phyloP scores from a whole-genome alignment of 345 rosid genomes.

The Arabis hirsuta region DNA sequence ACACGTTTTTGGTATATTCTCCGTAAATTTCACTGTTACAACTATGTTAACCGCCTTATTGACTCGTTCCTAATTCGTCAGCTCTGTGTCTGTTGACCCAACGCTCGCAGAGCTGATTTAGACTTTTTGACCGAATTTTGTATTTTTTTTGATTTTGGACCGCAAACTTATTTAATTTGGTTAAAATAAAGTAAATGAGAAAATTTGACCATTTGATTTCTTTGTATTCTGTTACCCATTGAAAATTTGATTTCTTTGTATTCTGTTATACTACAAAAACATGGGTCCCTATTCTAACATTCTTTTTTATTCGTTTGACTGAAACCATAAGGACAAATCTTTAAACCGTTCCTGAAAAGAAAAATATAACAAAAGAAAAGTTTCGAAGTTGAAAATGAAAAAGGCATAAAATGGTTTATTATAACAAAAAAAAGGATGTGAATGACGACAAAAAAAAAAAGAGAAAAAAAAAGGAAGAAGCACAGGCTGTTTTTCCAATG shows the following conservation, averaged over 20 bases:
- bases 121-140: too few species aligned
- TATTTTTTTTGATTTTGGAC: too few species aligned
- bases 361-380: not conserved
- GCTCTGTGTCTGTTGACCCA: too few species aligned
- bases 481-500: not conserved
- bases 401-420: not conserved
- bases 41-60: too few species aligned
- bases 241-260: slow-evolving; percentile 12
- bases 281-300: slow-evolving; percentile 5
- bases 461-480: not conserved
- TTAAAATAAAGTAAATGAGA: too few species aligned
- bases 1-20: too few species aligned
- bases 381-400: not conserved
- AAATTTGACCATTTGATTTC: too few species aligned
- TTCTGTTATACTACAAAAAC: not conserved
- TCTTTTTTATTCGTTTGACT: slow-evolving; percentile 7
- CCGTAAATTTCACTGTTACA: too few species aligned
- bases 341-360: not conserved
- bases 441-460: too few species aligned
- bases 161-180: too few species aligned
- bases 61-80: too few species aligned
- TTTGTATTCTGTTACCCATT: not conserved
- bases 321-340: slow-evolving; percentile 10
- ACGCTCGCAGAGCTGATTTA: too few species aligned
- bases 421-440: not conserved